phyloP scores from a whole-genome alignment of 306 rosid species.

The Malus asiatica region DNA sequence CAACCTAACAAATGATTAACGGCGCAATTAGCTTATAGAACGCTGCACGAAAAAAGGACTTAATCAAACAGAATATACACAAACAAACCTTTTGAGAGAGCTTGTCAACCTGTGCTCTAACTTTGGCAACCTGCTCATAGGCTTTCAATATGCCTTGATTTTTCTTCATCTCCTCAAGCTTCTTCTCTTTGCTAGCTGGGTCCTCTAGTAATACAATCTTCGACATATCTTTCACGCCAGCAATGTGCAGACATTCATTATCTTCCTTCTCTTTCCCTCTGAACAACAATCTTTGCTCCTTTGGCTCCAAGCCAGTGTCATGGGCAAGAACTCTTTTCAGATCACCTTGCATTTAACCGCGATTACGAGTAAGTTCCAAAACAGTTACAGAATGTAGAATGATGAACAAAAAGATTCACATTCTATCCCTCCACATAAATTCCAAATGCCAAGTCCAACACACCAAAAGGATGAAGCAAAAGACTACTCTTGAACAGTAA shows the following conservation, averaged over 20 bases:
- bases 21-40: not conserved
- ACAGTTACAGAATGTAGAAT: not conserved
- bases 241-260: slow-evolving; percentile 56
- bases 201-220: slow-evolving; percentile 60
- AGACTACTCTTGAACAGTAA: not conserved
- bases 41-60: not conserved
- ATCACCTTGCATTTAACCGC: slow-evolving; percentile 40
- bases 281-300: slow-evolving; percentile 54
- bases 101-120: slow-evolving; percentile 48
- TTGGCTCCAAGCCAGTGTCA: slow-evolving; percentile 52
- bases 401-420: not conserved
- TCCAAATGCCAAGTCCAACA: slow-evolving; percentile 10
- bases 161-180: slow-evolving; percentile 43
- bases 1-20: slow-evolving; percentile 31
- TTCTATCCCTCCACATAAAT: not conserved
- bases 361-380: slow-evolving; percentile 14
- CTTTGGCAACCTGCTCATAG: slow-evolving; percentile 36
- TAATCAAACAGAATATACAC: not conserved
- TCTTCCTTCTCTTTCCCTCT: slow-evolving; percentile 70
- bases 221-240: slow-evolving; percentile 57
- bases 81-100: slow-evolving; percentile 51
- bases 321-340: slow-evolving; percentile 42
- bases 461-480: slow-evolving; percentile 9
- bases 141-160: slow-evolving; percentile 32
- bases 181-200: slow-evolving; percentile 66